phyloP scores from a whole-genome alignment of 2,329 filamentous ascomycete genomes.

The Myriosclerotinia curreyana region DNA sequence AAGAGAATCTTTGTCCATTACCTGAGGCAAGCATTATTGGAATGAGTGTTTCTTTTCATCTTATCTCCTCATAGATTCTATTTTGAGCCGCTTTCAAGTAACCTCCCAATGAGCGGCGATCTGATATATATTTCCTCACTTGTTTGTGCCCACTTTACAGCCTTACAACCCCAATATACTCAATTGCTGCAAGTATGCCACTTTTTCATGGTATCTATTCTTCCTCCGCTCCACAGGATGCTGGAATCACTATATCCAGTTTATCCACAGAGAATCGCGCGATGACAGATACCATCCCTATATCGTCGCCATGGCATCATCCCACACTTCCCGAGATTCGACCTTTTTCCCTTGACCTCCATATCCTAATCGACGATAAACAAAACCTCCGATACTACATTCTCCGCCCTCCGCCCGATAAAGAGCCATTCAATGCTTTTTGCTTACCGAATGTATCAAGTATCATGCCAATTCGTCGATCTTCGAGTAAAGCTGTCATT shows the following conservation, averaged over 20 bases:
- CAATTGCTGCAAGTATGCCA: neutral
- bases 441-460: neutral
- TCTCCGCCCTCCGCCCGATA: slow-evolving; percentile 8
- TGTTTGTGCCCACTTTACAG: neutral
- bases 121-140: neutral
- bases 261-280: neutral
- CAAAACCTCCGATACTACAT: slow-evolving; percentile 8
- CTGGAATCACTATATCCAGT: neutral
- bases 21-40: neutral
- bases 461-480: neutral
- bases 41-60: neutral
- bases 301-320: slow-evolving; percentile 6
- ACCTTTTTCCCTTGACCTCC: slow-evolving; percentile 7
- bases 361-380: slow-evolving; percentile 13
- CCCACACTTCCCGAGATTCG: slow-evolving; percentile 16
- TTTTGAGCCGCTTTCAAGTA: neutral
- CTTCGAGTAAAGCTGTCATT: neutral
- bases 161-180: neutral
- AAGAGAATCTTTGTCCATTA: neutral
- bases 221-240: neutral
- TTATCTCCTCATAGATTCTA: neutral
- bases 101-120: neutral
- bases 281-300: neutral
- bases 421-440: neutral
- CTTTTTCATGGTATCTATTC: slow-evolving; percentile 9